Conservation (phyloP, 176 grass and related monocot genomes). For the Guadua angustifolia region DNA sequence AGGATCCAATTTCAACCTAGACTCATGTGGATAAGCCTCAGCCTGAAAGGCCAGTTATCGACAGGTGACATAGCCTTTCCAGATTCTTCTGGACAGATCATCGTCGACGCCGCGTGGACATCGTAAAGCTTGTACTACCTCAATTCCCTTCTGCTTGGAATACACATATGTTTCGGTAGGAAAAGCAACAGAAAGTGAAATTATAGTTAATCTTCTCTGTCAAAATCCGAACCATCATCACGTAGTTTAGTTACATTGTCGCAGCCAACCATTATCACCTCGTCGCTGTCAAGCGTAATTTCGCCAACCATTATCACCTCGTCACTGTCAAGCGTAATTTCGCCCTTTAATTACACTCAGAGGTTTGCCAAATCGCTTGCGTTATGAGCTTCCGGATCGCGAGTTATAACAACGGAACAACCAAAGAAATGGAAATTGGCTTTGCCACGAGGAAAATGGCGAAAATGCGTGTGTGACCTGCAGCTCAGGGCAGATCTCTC, state of each 20-base stretch:
- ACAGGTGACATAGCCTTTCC: too few species aligned
- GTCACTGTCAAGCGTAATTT: neutral
- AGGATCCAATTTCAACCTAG: too few species aligned
- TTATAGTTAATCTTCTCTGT: too few species aligned
- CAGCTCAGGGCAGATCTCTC: constrained; percentile 12
- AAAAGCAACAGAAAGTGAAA: too few species aligned
- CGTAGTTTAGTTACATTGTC: neutral
- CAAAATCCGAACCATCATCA: too few species aligned
- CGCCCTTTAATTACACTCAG: neutral
- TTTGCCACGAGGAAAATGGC: neutral
- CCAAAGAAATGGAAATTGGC: neutral
- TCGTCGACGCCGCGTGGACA: too few species aligned
- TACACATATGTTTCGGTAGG: too few species aligned
- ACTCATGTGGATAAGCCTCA: too few species aligned
- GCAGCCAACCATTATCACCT: neutral
- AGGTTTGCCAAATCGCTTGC: neutral
- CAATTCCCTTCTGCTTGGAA: too few species aligned
- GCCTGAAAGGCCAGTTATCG: too few species aligned
- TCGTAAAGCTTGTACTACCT: too few species aligned
- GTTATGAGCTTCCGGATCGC: neutral
- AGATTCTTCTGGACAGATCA: too few species aligned
- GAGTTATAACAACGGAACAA: neutral
- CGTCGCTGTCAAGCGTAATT: neutral
- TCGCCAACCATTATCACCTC: neutral
- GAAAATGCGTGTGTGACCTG: neutral